Conservation (phyloP, 257 asterid genomes). For the Catharanthus roseus region DNA sequence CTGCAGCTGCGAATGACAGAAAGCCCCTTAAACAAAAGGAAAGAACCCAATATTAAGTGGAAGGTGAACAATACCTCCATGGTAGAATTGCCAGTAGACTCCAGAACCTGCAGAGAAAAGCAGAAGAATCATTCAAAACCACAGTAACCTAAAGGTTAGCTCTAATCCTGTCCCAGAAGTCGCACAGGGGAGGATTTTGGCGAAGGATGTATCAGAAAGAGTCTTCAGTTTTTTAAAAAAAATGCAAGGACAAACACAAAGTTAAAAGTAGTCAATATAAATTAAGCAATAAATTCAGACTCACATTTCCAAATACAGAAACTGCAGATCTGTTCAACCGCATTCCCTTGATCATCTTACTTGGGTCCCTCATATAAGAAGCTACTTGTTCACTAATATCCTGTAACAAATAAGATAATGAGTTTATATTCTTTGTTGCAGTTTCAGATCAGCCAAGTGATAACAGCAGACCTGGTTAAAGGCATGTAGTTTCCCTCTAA, state of each 20-base stretch:
- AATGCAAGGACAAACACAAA: background rate
- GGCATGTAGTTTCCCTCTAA: slow-evolving; percentile 86
- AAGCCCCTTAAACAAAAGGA: background rate
- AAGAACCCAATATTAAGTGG: background rate
- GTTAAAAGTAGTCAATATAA: background rate
- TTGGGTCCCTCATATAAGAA: slow-evolving; percentile 92
- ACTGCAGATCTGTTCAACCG: slow-evolving; percentile 70
- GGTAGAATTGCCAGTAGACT: slow-evolving; percentile 28
- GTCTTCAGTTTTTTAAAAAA: background rate
- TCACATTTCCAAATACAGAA: slow-evolving; percentile 79
- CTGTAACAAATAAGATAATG: slow-evolving; percentile 41
- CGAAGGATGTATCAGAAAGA: background rate
- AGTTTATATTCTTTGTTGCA: slow-evolving; percentile 17
- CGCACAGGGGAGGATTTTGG: background rate
- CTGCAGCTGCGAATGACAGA: background rate
- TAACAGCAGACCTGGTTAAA: slow-evolving; percentile 74
- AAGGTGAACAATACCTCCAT: slow-evolving; percentile 43
- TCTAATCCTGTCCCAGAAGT: background rate
- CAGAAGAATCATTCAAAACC: slow-evolving; percentile 10
- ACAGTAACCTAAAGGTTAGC: background rate
- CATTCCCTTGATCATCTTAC: slow-evolving; percentile 92
- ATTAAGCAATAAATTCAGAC: slow-evolving; percentile 23
- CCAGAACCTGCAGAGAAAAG: slow-evolving; percentile 47
- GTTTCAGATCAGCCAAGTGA: slow-evolving; percentile 12
- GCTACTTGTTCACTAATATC: slow-evolving; percentile 88